Conservation (phyloP, 1,284 basidiomycete species). For the Rhodotorula sp. region DNA sequence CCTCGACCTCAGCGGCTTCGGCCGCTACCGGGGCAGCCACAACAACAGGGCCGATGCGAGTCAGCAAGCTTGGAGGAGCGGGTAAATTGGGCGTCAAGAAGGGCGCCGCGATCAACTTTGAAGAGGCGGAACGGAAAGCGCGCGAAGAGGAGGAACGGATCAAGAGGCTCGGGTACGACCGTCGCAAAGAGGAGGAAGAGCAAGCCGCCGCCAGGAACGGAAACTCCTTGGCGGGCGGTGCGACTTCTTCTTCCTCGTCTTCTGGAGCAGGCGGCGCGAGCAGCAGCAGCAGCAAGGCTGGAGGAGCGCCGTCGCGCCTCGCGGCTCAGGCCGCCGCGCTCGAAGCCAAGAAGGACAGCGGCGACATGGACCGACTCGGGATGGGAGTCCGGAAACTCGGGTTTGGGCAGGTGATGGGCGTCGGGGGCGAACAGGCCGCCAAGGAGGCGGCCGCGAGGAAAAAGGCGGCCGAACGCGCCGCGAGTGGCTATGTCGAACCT, state of each 20-base stretch:
- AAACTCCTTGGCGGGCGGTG: conserved; percentile 46
- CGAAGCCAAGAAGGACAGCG: conserved; percentile 49
- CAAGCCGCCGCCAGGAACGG: conserved; percentile 50
- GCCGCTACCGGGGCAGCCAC: conserved; percentile 46
- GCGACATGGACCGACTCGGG: conserved; percentile 59
- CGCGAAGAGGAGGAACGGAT: conserved; percentile 83
- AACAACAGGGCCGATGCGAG: conserved; percentile 45
- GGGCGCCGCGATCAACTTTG: conserved; percentile 76
- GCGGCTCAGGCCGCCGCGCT: conserved; percentile 3
- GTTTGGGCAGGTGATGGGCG: conserved; percentile 65
- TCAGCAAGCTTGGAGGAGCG: conserved; percentile 61
- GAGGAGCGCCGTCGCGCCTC: neutral
- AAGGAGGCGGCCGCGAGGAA: conserved; percentile 38
- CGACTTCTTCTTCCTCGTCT: conserved; percentile 38
- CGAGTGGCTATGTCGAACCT: conserved; percentile 41
- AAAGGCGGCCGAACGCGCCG: conserved; percentile 38
- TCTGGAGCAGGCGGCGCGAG: conserved; percentile 22
- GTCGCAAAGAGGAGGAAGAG: conserved; percentile 65
- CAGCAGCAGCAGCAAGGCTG: conserved; percentile 41
- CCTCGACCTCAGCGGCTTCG: conserved; percentile 31
- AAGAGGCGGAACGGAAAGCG: conserved; percentile 82
- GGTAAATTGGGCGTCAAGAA: conserved; percentile 71
- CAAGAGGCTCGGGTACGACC: conserved; percentile 83
- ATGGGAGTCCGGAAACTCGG: conserved; percentile 83
- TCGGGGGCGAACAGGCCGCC: conserved; percentile 44